These are phyloP conservation scores for Coniochaeta pulveracea DNA, from an alignment of 2,329 filamentous ascomycete genomes.

Conservation along the genomic window DNA sequence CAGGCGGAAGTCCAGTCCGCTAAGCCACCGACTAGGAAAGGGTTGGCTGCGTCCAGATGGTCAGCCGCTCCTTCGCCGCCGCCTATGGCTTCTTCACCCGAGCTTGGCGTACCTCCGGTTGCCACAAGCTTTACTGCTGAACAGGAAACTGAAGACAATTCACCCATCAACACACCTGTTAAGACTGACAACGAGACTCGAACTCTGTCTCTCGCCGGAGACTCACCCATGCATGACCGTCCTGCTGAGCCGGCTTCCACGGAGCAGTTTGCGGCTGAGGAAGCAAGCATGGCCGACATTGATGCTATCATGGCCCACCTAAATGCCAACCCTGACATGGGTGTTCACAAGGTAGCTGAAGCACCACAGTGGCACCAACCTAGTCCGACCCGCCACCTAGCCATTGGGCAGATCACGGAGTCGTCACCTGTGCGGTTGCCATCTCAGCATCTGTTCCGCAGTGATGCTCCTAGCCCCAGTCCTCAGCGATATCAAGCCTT, in stretches of 20 bases:
- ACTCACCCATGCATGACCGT: no score
- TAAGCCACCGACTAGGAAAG: conserved; percentile 20
- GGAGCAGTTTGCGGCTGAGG: conserved; percentile 11
- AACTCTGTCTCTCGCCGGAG: no score
- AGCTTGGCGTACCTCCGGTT: no score
- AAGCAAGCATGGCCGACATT: conserved; percentile 67
- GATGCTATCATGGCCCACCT: conserved; percentile 87
- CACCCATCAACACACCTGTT: no score
- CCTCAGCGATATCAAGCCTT: conserved; percentile 42
- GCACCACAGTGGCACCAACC: conserved; percentile 34
- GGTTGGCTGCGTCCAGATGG: conserved; percentile 31
- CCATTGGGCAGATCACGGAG: conserved; percentile 25
- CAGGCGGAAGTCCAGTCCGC: conserved; percentile 8
- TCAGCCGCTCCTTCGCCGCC: conserved; percentile 27
- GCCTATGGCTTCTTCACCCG: no score
- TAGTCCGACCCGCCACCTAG: conserved; percentile 26
- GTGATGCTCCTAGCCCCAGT: conserved; percentile 64
- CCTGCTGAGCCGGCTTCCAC: no score
- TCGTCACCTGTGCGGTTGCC: conserved; percentile 43
- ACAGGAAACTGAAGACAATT: no score
- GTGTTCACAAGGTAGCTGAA: conserved; percentile 52
- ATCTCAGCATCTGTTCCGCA: conserved; percentile 38
- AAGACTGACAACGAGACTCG: no score
- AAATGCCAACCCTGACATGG: conserved; percentile 62
- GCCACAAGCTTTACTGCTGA: no score